Evolutionary conservation across 495 filamentous ascomycete genomes (phyloP).

Genomic region (Aspergillus olivimuriae): DNA sequence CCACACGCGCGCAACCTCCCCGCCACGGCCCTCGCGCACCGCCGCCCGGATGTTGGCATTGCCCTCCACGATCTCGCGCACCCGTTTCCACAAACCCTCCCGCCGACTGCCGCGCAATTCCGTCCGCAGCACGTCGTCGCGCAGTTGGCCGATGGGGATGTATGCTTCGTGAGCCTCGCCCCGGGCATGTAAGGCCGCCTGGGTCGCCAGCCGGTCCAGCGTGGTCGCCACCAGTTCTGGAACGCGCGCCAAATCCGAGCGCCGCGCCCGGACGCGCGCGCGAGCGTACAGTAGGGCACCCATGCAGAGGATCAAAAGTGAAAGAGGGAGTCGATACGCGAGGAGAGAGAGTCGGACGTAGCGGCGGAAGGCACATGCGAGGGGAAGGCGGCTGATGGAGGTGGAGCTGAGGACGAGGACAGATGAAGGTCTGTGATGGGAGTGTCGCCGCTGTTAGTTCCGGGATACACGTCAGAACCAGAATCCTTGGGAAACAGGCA

Average conservation of each 20-base stretch:
- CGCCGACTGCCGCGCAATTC: conserved; percentile 70
- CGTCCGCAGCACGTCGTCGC: conserved; percentile 83
- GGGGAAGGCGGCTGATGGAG: conserved; percentile 82
- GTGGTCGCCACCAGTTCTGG: conserved; percentile 76
- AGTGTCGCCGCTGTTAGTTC: conserved; percentile 75
- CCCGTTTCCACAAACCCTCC: conserved; percentile 73
- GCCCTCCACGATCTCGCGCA: conserved; percentile 76
- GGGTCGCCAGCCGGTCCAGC: conserved; percentile 71
- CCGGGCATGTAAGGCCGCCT: conserved; percentile 70
- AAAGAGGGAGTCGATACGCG: conserved; percentile 92
- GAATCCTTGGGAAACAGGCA: conserved; percentile 19
- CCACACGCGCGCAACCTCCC: conserved; percentile 86
- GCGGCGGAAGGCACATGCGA: conserved; percentile 81
- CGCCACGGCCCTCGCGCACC: conserved; percentile 72
- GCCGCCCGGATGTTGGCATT: conserved; percentile 88
- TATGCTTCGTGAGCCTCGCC: conserved; percentile 63
- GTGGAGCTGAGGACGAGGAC: conserved; percentile 55
- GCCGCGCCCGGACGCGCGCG: conserved; percentile 46
- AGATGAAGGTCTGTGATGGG: conserved; percentile 58
- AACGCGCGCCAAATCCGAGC: conserved; percentile 60
- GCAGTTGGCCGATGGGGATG: conserved; percentile 78
- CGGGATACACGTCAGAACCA: conserved; percentile 42
- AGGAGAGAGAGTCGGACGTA: conserved; percentile 87
- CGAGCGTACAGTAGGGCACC: conserved; percentile 50
- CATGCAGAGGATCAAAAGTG: conserved; percentile 53